A percentile compares a stretch with the other conserved stretches of the same genome.
Conservation (phyloP, 2,329 filamentous ascomycete species). For the Didymella keratinophila region DNA sequence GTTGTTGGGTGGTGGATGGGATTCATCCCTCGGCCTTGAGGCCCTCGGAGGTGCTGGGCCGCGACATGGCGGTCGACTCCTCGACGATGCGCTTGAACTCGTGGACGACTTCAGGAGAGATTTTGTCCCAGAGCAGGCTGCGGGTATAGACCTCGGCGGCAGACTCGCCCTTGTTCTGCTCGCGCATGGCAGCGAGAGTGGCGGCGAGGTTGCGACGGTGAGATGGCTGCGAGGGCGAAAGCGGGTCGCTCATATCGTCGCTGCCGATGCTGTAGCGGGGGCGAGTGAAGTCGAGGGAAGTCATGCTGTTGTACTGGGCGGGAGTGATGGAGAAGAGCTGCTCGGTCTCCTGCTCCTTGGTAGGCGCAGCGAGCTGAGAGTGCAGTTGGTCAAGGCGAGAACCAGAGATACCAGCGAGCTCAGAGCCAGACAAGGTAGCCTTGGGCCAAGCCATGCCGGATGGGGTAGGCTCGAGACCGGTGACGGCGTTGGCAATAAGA, state of each 20-base stretch:
- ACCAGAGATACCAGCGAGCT: conserved; percentile 47
- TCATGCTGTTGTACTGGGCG: conserved; percentile 87
- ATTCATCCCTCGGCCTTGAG: conserved; percentile 45
- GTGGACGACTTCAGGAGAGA: conserved; percentile 87
- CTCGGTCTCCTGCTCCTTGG: conserved; percentile 84
- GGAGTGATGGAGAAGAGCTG: conserved; percentile 87
- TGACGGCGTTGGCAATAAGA: conserved; percentile 62
- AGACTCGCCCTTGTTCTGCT: conserved; percentile 70
- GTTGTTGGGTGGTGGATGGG: conserved; percentile 11
- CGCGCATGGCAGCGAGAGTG: conserved; percentile 79
- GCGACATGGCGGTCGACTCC: conserved; percentile 64
- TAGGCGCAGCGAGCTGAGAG: conserved; percentile 63
- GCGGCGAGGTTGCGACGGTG: conserved; percentile 80
- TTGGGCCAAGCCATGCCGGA: conserved; percentile 51
- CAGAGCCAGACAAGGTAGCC: conserved; percentile 47
- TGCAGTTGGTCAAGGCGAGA: conserved; percentile 52
- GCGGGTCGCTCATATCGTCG: conserved; percentile 51
- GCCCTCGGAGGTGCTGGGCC: conserved; percentile 45
- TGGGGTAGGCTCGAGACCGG: conserved; percentile 49
- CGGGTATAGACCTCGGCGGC: conserved; percentile 91
- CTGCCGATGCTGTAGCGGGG: conserved; percentile 58
- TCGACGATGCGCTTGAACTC: conserved; percentile 93
- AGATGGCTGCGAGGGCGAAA: conserved; percentile 56
- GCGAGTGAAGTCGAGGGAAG: conserved; percentile 74
- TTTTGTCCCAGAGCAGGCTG: conserved; percentile 92